These are phyloP conservation scores for Kwoniella dendrophila DNA, from an alignment of 768 basidiomycete genomes.

Conservation along the genomic window DNA sequence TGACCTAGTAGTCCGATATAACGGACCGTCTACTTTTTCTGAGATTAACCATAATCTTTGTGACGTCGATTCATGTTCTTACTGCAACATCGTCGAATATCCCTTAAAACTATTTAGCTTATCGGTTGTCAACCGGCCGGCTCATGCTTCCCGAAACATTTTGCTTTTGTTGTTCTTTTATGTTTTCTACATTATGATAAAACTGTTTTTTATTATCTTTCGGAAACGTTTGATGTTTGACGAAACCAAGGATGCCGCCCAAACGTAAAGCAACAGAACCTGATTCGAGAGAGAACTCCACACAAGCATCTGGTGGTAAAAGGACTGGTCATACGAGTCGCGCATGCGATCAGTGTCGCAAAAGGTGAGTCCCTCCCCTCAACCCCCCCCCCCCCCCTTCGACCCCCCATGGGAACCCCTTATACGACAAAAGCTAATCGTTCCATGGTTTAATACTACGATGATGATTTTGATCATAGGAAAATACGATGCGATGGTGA, in stretches of 20 bases:
- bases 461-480: constrained; percentile 1
- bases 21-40: no score
- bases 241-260: constrained; percentile 11
- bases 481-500: constrained; percentile 31
- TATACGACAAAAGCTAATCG: background rate
- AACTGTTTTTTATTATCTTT: background rate
- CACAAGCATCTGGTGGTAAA: background rate
- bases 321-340: constrained; percentile 21
- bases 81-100: no score
- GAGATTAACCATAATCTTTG: no score
- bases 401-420: background rate
- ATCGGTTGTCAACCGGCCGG: no score
- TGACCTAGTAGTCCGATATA: no score
- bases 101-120: no score
- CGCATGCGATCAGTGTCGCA: constrained; percentile 31
- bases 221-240: background rate
- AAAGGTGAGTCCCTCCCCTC: constrained; percentile 13
- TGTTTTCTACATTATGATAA: no score
- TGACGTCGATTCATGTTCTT: no score
- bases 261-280: constrained; percentile 21
- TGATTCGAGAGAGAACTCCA: background rate
- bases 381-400: background rate
- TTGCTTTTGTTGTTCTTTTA: no score
- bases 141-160: no score
- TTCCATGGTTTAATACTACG: background rate